These are phyloP conservation scores for Croton laevigatus DNA, from an alignment of 441 rosid genomes.

Conservation along the genomic window DNA sequence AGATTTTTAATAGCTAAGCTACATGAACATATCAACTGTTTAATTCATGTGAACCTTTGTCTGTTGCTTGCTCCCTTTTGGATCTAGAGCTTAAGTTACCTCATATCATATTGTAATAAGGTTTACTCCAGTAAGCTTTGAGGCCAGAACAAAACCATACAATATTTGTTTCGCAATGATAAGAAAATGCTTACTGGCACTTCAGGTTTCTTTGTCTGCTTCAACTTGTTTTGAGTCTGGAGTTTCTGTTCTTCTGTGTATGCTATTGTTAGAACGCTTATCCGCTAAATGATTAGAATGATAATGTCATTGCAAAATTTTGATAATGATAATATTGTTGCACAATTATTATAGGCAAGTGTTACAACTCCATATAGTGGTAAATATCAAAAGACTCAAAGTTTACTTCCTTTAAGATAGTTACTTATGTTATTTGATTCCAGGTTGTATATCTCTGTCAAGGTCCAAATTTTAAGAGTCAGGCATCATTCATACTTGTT, in stretches of 20 bases:
- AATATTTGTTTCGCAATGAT: background rate
- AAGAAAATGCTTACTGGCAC: conserved; percentile 1
- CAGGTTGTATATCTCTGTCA: background rate
- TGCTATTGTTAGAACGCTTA: background rate
- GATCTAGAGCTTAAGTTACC: background rate
- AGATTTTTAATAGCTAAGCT: background rate
- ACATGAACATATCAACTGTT: background rate
- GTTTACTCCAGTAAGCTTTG: background rate
- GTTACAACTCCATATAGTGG: background rate
- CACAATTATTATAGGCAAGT: background rate
- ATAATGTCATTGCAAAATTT: background rate
- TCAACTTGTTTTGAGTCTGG: background rate
- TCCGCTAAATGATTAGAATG: background rate
- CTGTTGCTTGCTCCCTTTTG: background rate
- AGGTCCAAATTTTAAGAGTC: background rate
- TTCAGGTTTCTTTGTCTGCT: conserved; percentile 2
- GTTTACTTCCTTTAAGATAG: background rate
- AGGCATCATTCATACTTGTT: background rate
- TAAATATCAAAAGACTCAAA: background rate
- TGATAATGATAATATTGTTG: too few species aligned
- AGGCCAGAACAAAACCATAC: background rate
- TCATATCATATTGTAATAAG: background rate
- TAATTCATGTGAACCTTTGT: background rate
- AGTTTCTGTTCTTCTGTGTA: background rate
- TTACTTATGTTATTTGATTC: background rate